Conservation (phyloP, 2,329 filamentous ascomycete genomes). For the Xylaria sp. region DNA sequence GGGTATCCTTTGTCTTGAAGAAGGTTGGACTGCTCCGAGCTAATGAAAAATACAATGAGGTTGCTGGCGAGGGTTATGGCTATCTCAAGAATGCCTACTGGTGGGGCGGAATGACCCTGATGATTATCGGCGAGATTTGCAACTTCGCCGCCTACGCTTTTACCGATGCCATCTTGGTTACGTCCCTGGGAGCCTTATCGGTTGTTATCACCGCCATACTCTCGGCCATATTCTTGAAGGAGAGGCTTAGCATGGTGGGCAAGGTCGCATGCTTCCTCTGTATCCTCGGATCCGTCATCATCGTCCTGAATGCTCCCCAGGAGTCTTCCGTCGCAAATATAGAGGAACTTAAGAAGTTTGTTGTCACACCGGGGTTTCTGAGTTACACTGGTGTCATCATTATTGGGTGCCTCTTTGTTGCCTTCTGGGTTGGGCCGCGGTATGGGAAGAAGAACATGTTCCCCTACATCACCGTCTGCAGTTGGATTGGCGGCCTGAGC, state of each 20-base stretch:
- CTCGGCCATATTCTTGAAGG: slow-evolving; percentile 93
- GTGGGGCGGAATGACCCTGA: slow-evolving; percentile 95
- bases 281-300: slow-evolving; percentile 89
- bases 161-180: slow-evolving; percentile 93
- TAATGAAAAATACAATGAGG: slow-evolving; percentile 95
- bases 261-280: slow-evolving; percentile 96
- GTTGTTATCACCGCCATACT: slow-evolving; percentile 91
- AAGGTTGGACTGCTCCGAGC: slow-evolving; percentile 89
- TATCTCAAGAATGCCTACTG: slow-evolving; percentile 95
- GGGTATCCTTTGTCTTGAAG: slow-evolving; percentile 92
- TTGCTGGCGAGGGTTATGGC: slow-evolving; percentile 93
- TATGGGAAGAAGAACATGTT: slow-evolving; percentile 98
- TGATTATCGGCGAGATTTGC: slow-evolving; percentile 95
- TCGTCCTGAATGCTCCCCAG: slow-evolving; percentile 88
- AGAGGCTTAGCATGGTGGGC: slow-evolving; percentile 90
- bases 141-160: slow-evolving; percentile 98
- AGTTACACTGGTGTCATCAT: slow-evolving; percentile 83
- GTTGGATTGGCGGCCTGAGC: slow-evolving; percentile 88
- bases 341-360: slow-evolving; percentile 88
- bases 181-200: slow-evolving; percentile 84
- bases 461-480: slow-evolving; percentile 95
- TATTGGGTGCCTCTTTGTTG: slow-evolving; percentile 69
- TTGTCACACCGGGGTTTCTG: slow-evolving; percentile 84
- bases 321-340: slow-evolving; percentile 85
- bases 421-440: slow-evolving; percentile 79